phyloP scores from a whole-genome alignment of 305 asterid species.

The Fraxinus dipetala region DNA sequence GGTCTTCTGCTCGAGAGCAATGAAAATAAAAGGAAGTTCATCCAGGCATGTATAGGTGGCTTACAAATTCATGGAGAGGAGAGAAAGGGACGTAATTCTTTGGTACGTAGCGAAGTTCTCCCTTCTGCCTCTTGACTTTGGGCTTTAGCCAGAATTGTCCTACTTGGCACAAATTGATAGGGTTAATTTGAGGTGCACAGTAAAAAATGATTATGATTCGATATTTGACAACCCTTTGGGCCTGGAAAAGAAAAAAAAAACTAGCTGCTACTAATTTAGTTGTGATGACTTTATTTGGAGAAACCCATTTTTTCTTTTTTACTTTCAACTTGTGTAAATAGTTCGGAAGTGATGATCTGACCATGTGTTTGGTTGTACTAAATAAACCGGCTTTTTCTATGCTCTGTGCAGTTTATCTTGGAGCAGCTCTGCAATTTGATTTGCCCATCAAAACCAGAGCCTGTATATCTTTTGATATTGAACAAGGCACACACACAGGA shows the following conservation, averaged over 20 bases:
- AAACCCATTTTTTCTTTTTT: not conserved
- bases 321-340: conserved; percentile 11
- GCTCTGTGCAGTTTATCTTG: conserved; percentile 76
- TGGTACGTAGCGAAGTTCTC: conserved; percentile 54
- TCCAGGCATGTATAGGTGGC: conserved; percentile 97
- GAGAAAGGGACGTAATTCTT: conserved; percentile 75
- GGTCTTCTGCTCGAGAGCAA: conserved; percentile 91
- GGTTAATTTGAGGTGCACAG: conserved; percentile 9
- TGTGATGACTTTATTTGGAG: conserved; percentile 9
- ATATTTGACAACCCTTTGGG: conserved; percentile 5
- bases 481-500: conserved; percentile 98
- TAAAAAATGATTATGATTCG: not conserved
- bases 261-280: conserved; percentile 1
- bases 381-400: conserved; percentile 19
- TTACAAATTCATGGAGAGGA: conserved; percentile 85
- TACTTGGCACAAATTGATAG: conserved; percentile 16
- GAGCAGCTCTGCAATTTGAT: conserved; percentile 99
- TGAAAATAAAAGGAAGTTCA: conserved; percentile 87
- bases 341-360: conserved; percentile 6
- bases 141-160: not conserved
- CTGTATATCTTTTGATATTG: conserved; percentile 70
- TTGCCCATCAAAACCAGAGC: conserved; percentile 91
- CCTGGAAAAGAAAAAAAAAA: not conserved
- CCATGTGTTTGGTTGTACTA: conserved; percentile 14
- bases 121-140: conserved; percentile 1